These are phyloP conservation scores for Linum usitatissimum DNA, from an alignment of 345 rosid genomes.

Conservation along the genomic window DNA sequence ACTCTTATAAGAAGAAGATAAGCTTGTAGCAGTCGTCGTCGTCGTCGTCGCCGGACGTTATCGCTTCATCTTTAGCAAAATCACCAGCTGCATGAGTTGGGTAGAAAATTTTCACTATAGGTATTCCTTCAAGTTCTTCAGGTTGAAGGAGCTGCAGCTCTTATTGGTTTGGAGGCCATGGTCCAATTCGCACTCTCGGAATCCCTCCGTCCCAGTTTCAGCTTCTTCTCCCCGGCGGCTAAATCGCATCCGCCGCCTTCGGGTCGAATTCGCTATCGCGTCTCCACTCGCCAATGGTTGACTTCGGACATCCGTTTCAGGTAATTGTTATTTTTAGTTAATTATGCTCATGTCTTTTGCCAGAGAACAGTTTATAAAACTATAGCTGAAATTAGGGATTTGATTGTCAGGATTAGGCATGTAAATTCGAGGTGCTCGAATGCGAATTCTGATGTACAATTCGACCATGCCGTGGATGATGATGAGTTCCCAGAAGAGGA, in stretches of 20 bases:
- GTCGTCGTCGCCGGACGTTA: background rate
- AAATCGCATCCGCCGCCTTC: conserved; percentile 27
- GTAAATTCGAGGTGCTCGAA: conserved; percentile 51
- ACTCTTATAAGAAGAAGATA: background rate
- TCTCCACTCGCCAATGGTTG: conserved; percentile 59
- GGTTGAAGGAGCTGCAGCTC: conserved; percentile 9
- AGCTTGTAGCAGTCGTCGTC: background rate
- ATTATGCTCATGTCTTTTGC: background rate
- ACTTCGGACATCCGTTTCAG: conserved; percentile 23
- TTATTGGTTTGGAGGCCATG: conserved; percentile 28
- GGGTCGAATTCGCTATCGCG: conserved; percentile 42
- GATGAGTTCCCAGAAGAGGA: conserved; percentile 37
- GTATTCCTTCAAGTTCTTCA: conserved; percentile 29
- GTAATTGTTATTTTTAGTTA: conserved; percentile 11
- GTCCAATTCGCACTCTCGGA: conserved; percentile 23
- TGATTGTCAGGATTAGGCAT: conserved; percentile 33
- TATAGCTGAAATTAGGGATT: background rate
- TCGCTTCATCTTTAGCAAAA: background rate
- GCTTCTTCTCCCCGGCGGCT: conserved; percentile 20
- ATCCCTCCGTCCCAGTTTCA: conserved; percentile 20
- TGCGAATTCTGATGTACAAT: conserved; percentile 43
- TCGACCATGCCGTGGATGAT: conserved; percentile 33
- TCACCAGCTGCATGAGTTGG: conserved; percentile 47
- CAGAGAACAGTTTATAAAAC: background rate
- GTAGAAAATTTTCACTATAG: conserved; percentile 16